phyloP scores from a whole-genome alignment of 345 rosid species.

The Conringia planisiliqua region DNA sequence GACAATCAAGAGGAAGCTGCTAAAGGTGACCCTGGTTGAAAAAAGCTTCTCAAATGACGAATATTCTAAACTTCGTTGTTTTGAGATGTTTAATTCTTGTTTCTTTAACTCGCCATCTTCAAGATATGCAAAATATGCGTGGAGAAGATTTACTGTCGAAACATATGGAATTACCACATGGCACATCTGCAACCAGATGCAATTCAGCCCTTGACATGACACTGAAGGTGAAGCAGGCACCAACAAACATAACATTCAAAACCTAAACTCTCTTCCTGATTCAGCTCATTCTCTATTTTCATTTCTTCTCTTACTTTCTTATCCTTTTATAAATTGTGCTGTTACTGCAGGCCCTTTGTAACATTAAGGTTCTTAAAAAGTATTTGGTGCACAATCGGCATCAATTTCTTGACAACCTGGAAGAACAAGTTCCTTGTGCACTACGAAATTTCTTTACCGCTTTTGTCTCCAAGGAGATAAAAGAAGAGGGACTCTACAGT shows the following conservation, averaged over 20 bases:
- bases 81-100: not conserved
- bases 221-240: slow-evolving; percentile 11
- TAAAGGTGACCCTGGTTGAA: not conserved
- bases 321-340: not conserved
- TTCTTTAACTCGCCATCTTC: not conserved
- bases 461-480: not conserved
- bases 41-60: not conserved
- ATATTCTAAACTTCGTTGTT: not conserved
- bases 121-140: slow-evolving; percentile 6
- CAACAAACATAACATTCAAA: not conserved
- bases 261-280: not conserved
- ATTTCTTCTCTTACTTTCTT: not conserved
- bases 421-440: slow-evolving; percentile 2
- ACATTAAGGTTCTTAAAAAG: slow-evolving; percentile 11
- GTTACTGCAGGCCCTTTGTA: slow-evolving; percentile 23
- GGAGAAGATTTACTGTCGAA: slow-evolving; percentile 1
- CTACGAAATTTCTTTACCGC: slow-evolving; percentile 6
- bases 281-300: not conserved
- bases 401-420: not conserved
- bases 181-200: slow-evolving; percentile 3
- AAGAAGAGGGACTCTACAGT: slow-evolving; percentile 9
- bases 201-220: slow-evolving; percentile 17
- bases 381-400: not conserved
- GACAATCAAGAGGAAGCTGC: not conserved
- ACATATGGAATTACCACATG: not conserved